Conservation (phyloP, 2,329 filamentous ascomycete species). For the Thermoascus crustaceus region DNA sequence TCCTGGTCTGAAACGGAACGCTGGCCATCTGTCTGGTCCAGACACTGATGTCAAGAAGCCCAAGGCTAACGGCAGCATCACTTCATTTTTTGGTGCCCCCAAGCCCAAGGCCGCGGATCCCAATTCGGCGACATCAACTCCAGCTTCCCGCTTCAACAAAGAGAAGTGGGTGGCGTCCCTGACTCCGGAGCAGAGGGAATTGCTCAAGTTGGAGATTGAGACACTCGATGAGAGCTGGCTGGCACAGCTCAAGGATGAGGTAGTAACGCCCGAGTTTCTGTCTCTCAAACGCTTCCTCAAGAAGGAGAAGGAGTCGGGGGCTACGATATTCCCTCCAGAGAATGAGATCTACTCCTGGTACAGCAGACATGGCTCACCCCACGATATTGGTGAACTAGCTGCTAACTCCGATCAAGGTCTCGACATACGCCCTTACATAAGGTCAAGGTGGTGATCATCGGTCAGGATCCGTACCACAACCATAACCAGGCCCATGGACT, state of each 20-base stretch:
- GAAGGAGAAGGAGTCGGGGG: slow-evolving; percentile 62
- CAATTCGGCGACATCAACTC: slow-evolving; percentile 16
- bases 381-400: slow-evolving; percentile 1
- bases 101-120: slow-evolving; percentile 38
- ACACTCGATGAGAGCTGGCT: slow-evolving; percentile 91
- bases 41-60: slow-evolving; percentile 57
- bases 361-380: slow-evolving; percentile 14
- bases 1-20: slow-evolving; percentile 57
- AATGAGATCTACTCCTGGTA: slow-evolving; percentile 95
- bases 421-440: slow-evolving; percentile 80
- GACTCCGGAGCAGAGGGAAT: slow-evolving; percentile 68
- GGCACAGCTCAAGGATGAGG: slow-evolving; percentile 76
- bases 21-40: slow-evolving; percentile 35
- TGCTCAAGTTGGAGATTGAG: slow-evolving; percentile 83
- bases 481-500: slow-evolving; percentile 91
- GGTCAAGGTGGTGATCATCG: slow-evolving; percentile 87
- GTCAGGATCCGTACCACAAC: slow-evolving; percentile 97
- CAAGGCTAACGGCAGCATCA: slow-evolving; percentile 70
- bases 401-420: slow-evolving; percentile 57
- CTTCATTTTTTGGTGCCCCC: slow-evolving; percentile 75
- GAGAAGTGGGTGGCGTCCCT: slow-evolving; percentile 77
- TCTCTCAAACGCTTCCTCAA: slow-evolving; percentile 81
- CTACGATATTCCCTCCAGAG: slow-evolving; percentile 77
- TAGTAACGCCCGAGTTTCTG: slow-evolving; percentile 71
- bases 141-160: slow-evolving; percentile 65